These are phyloP conservation scores for Neurospora tetrasperma DNA, from an alignment of 495 filamentous ascomycete species.

Conservation along the genomic window DNA sequence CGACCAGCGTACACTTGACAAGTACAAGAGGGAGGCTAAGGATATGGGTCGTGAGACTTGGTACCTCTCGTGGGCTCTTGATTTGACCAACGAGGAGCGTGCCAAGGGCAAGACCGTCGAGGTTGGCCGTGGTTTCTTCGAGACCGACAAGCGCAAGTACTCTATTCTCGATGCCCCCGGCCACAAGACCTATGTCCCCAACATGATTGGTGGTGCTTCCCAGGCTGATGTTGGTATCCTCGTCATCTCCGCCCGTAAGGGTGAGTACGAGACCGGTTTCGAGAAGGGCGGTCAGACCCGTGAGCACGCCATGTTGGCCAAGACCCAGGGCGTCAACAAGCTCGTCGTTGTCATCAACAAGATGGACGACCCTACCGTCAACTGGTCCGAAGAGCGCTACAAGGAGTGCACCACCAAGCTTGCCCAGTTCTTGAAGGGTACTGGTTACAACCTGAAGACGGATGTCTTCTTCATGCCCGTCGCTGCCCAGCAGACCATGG, in stretches of 20 bases:
- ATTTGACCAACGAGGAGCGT: constrained; percentile 92
- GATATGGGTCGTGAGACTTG: constrained; percentile 92
- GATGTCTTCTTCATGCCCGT: constrained; percentile 96
- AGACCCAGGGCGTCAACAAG: constrained; percentile 96
- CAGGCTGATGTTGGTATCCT: constrained; percentile 94
- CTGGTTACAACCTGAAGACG: constrained; percentile 85
- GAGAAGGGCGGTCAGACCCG: constrained; percentile 96
- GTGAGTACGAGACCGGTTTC: constrained; percentile 99
- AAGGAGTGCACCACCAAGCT: constrained; percentile 89
- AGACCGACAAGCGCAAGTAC: constrained; percentile 80
- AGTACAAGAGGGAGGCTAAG: constrained; percentile 94
- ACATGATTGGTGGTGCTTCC: constrained; percentile 90
- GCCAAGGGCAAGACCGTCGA: constrained; percentile 98
- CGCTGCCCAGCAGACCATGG: constrained; percentile 72
- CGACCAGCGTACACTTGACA: constrained; percentile 95
- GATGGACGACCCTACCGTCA: constrained; percentile 94
- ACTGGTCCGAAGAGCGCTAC: constrained; percentile 89
- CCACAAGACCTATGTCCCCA: constrained; percentile 92
- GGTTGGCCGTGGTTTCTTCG: constrained; percentile 92
- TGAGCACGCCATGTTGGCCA: constrained; percentile 92
- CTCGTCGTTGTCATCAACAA: constrained; percentile 93
- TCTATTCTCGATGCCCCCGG: constrained; percentile 93
- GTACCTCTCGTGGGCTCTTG: constrained; percentile 96
- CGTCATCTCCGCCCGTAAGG: constrained; percentile 93
- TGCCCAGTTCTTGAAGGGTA: constrained; percentile 71